Conservation (phyloP, 179 eudicot genomes). For the Carnegiea gigantea region DNA sequence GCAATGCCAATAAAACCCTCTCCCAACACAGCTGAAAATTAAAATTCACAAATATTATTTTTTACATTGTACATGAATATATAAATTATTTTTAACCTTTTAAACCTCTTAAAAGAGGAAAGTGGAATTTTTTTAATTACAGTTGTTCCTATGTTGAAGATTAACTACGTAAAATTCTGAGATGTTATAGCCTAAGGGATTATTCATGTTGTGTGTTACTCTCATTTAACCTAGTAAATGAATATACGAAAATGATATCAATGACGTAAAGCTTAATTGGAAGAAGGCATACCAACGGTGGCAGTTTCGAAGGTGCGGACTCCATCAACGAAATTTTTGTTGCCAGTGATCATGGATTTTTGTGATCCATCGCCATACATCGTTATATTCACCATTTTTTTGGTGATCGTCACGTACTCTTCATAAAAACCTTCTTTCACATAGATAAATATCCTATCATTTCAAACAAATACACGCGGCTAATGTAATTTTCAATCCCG, state of each 20-base stretch:
- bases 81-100: no score
- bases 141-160: no score
- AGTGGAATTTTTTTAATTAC: no score
- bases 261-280: no score
- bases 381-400: slow-evolving; percentile 33
- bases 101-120: no score
- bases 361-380: slow-evolving; percentile 45
- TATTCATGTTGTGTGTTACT: no score
- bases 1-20: slow-evolving; percentile 44
- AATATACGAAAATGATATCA: no score
- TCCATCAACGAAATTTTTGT: slow-evolving; percentile 45
- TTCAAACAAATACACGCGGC: not conserved
- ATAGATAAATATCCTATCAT: slow-evolving; percentile 37
- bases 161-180: no score
- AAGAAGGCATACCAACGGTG: slow-evolving; percentile 36
- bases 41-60: not conserved
- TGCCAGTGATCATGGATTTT: slow-evolving; percentile 40
- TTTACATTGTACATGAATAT: no score
- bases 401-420: slow-evolving; percentile 36
- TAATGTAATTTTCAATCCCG: no score
- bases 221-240: no score
- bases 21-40: slow-evolving; percentile 40
- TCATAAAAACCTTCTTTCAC: slow-evolving; percentile 37
- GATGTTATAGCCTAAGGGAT: no score
- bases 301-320: slow-evolving; percentile 43